Conservation (phyloP, 108 stramenopile genomes). For the Bacterosira constricta region DNA sequence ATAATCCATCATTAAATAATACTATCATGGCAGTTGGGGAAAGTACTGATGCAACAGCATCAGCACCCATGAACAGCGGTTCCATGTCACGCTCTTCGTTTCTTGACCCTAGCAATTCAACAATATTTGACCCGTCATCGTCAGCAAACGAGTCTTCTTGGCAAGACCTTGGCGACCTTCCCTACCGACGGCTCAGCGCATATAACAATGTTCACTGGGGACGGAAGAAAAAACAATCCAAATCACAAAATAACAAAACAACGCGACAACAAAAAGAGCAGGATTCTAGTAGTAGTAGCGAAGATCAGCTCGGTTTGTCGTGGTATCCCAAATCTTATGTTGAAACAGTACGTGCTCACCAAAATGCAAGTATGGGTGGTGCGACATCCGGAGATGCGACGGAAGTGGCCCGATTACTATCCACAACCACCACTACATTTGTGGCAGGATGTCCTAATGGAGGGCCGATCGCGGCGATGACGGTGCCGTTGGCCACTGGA, state of each 20-base stretch:
- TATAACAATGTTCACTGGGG: conserved; percentile 76
- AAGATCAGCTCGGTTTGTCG: conserved; percentile 36
- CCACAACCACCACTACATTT: conserved; percentile 70
- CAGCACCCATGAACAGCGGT: background rate
- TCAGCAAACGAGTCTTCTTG: conserved; percentile 59
- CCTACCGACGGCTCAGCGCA: conserved; percentile 76
- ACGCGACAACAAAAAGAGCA: background rate
- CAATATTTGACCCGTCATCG: background rate
- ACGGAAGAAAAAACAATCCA: background rate
- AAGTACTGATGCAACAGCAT: too few species aligned
- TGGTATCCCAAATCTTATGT: conserved; percentile 44
- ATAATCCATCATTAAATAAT: too few species aligned
- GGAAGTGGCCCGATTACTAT: conserved; percentile 59
- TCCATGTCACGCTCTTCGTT: background rate
- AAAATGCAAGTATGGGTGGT: conserved; percentile 33
- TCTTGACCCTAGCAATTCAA: background rate
- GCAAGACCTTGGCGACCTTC: conserved; percentile 84
- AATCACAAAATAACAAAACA: background rate
- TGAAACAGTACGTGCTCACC: conserved; percentile 28
- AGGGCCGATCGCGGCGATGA: conserved; percentile 79
- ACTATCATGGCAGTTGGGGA: too few species aligned
- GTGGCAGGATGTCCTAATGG: conserved; percentile 84
- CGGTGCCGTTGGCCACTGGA: conserved; percentile 57
- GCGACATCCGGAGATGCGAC: conserved; percentile 16
- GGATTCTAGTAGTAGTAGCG: conserved; percentile 7